Conservation (phyloP, 2,329 filamentous ascomycete species). For the Tolypocladium cylindrosporum region DNA sequence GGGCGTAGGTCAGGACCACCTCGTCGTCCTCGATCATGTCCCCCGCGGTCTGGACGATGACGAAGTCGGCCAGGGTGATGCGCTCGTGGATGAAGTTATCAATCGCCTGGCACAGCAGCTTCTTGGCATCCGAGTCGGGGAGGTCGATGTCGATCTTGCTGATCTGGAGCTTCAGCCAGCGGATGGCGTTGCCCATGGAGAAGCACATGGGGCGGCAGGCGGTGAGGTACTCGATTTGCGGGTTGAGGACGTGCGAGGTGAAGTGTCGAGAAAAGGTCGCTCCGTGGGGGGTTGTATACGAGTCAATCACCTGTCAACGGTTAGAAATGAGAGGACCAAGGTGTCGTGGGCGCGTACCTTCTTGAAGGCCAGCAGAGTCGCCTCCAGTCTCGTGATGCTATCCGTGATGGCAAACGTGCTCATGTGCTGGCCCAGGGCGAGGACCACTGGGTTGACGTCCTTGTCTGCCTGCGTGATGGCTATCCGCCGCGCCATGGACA, state of each 20-base stretch:
- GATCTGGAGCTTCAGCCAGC: conserved; percentile 88
- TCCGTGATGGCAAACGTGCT: conserved; percentile 81
- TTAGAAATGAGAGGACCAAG: neutral
- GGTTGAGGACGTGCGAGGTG: conserved; percentile 80
- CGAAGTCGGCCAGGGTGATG: conserved; percentile 75
- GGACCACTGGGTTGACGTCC: conserved; percentile 76
- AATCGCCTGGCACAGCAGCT: conserved; percentile 66
- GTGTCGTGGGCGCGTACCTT: conserved; percentile 38
- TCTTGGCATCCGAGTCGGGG: conserved; percentile 73
- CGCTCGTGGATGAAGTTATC: conserved; percentile 86
- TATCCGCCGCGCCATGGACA: conserved; percentile 57
- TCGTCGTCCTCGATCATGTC: conserved; percentile 70
- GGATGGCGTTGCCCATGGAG: conserved; percentile 93
- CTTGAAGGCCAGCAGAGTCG: conserved; percentile 83
- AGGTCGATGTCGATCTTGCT: conserved; percentile 81
- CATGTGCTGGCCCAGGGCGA: conserved; percentile 84
- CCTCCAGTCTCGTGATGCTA: conserved; percentile 78
- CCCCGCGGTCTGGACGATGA: conserved; percentile 69
- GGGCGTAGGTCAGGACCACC: conserved; percentile 77
- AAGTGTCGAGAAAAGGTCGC: conserved; percentile 85
- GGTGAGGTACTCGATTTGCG: conserved; percentile 90
- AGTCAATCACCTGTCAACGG: conserved; percentile 62
- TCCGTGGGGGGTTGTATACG: conserved; percentile 81
- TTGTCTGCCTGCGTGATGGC: conserved; percentile 51
- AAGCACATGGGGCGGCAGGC: conserved; percentile 93